phyloP scores from a whole-genome alignment of 75 land plant genomes.

The Azolla pinnata region DNA sequence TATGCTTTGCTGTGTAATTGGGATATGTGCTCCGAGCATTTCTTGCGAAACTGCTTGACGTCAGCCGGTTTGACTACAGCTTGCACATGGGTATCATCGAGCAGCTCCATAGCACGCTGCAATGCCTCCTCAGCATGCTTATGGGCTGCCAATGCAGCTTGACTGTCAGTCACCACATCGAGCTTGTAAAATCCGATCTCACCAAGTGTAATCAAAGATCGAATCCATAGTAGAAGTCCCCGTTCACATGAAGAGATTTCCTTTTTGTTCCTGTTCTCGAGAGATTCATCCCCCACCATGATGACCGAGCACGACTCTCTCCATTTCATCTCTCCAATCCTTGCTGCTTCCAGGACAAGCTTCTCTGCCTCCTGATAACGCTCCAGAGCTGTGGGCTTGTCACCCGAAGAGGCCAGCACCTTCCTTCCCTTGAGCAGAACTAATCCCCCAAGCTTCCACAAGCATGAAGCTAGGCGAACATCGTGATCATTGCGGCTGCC shows the following conservation, averaged over 20 bases:
- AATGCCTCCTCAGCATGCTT: constrained; percentile 19
- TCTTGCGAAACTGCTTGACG: too few species aligned
- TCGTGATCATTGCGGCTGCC: not conserved
- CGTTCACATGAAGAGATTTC: not conserved
- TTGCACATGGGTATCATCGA: too few species aligned
- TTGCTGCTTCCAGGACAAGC: constrained; percentile 21
- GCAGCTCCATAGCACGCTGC: constrained; percentile 14
- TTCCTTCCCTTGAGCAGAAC: constrained; percentile 18
- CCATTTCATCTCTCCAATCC: constrained; percentile 21
- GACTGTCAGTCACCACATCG: constrained; percentile 4
- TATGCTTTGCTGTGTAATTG: too few species aligned
- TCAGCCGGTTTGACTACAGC: too few species aligned
- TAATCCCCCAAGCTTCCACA: constrained; percentile 15
- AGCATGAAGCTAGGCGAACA: constrained; percentile 7
- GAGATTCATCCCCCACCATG: not conserved
- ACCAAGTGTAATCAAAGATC: constrained; percentile 16
- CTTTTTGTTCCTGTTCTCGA: constrained; percentile 4
- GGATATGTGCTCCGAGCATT: too few species aligned
- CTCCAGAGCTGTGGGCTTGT: constrained; percentile 6
- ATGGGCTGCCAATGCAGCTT: constrained; percentile 1
- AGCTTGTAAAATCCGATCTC: constrained; percentile 9
- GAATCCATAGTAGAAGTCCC: constrained; percentile 9
- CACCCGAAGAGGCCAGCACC: not conserved
- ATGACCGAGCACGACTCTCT: constrained; percentile 9
- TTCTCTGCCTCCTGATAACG: constrained; percentile 18